Base-by-base conservation (phyloP, 2,329 filamentous ascomycete genomes). In the Teratosphaeria epicoccoides region DNA sequence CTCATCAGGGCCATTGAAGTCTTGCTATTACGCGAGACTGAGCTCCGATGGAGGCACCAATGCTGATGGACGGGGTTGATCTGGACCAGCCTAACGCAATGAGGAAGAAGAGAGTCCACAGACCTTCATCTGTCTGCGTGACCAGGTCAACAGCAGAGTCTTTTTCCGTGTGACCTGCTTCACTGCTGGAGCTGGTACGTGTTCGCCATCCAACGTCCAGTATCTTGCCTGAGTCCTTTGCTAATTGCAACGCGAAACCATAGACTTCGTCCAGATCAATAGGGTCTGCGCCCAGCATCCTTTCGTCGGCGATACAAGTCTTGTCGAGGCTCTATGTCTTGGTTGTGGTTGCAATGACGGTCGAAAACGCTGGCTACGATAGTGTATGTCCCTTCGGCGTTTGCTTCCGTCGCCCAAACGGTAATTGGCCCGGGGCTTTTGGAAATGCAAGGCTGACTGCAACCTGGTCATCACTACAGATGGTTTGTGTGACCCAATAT, bases 111-210 rank as follows among this genome's bases (percentile, higher is more conserved):
- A 40, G 12, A 43, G 17, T 26, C 10, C 17, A 59, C 68, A 57
- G 68, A 85, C 83, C 82, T 68, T 85, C 78, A 63, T 89, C 85
- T 0, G 83, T 85, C 69, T 88, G 80, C 9, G 85, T 89, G 20
- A 89, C 85, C 55, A 89, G 79, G 65, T 89, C 86, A 10, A 89
- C 85, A 1, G 84, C 77, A 63, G 80, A 88, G 58, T 86, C 82
- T 66, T 90, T 90, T 68, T 88, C 83, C 6, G 74, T 70, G 50
- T 77, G 74, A 1, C 61, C 60, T 54, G 75, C 68, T 24, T 46
- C 44, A 24, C 23, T 49, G 63, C 52, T 56, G 33, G 69, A 71
- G 9, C 68, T 70, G 59, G 77, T 78, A 28, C 82, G 75, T 56
- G 74, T 65, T 57, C 77, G 73, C n/a, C 83, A 79, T 11, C 79